A percentile compares a stretch with the other conserved stretches of the same genome.
Evolutionary conservation across 257 asterid species (phyloP).

Genomic region (Petunia axillaris): DNA sequence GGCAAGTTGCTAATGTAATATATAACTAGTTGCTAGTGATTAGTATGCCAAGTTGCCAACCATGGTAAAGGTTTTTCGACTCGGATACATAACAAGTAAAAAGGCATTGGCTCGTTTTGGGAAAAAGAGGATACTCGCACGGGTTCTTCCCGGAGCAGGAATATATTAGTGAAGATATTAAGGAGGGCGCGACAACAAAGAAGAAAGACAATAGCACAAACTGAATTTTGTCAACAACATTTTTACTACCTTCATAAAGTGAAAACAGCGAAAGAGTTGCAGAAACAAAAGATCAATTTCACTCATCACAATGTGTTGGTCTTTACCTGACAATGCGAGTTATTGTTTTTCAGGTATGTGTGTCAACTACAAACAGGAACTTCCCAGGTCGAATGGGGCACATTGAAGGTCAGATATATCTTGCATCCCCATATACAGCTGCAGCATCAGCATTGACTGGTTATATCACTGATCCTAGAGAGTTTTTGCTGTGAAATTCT

Average conservation of each 20-base stretch:
- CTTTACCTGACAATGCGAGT: background rate
- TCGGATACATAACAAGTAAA: background rate
- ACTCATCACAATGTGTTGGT: background rate
- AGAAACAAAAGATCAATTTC: background rate
- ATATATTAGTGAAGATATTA: background rate
- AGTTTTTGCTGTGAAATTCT: slow-evolving; percentile 62
- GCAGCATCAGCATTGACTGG: slow-evolving; percentile 52
- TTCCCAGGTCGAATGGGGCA: slow-evolving; percentile 99
- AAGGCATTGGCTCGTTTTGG: background rate
- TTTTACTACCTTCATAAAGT: background rate
- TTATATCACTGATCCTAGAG: slow-evolving; percentile 87
- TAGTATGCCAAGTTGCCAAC: background rate
- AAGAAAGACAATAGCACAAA: no score
- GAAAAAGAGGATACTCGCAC: background rate
- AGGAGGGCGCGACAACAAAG: no score
- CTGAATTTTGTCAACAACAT: no score
- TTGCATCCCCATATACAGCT: slow-evolving; percentile 82
- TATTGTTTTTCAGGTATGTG: slow-evolving; percentile 61
- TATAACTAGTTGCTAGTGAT: background rate
- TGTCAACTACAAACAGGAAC: slow-evolving; percentile 85
- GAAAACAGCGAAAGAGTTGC: background rate
- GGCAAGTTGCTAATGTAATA: background rate
- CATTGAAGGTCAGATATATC: slow-evolving; percentile 88
- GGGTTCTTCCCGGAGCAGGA: background rate
- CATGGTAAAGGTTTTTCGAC: background rate